Base-by-base conservation (phyloP, 306 rosid species). In the Cicer cuneatum region DNA sequence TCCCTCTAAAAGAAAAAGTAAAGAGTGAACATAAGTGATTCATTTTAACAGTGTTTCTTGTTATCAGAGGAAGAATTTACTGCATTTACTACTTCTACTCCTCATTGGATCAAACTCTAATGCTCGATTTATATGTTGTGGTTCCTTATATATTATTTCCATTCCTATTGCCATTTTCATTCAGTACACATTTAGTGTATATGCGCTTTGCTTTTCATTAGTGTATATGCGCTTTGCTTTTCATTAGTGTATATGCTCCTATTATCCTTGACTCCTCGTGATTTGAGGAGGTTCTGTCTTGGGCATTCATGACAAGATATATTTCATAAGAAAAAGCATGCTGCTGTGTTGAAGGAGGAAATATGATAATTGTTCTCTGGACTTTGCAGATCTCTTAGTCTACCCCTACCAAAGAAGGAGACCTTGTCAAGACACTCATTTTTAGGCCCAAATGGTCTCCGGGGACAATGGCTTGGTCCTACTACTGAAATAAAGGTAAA, bases 391-490 rank as follows among this genome's bases (percentile, higher is more conserved):
- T 90, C 98, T 81, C 71, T 92, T 73, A 80, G 67, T 84, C 61
- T 83, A 56, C 87, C 90, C 29, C 78, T 68, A 75, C 97, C 99
- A 39, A 95, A 89, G 76, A 90, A 87, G 80, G 99, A 95, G 75
- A 95, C 99, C 69, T 81, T 92, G 85, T 95, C 97, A 61, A 90
- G 99, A 82, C 99, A 95, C 81, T 95, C 98, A 49, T 78, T 92
- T 83, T 85, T 95, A 80, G 99, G 99, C 62, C 98, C 96, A 42
- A 92, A 81, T 87, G 99, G 98, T 80, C 93, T 95, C 71, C 89
- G 67, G 71, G 93, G 91, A 59, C 98, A 95, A 83, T 92, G 99
- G 99, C 91, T 67, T 40, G 98, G 89, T 59, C 97, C 98, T 16
- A 89, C 84, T 42, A 72, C 90, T 47, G 88, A 79, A 82, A 69